A percentile compares a stretch with the other conserved stretches of the same genome.
Conservation (phyloP, 2,329 filamentous ascomycete genomes). For the Zymoseptoria pseudotritici region DNA sequence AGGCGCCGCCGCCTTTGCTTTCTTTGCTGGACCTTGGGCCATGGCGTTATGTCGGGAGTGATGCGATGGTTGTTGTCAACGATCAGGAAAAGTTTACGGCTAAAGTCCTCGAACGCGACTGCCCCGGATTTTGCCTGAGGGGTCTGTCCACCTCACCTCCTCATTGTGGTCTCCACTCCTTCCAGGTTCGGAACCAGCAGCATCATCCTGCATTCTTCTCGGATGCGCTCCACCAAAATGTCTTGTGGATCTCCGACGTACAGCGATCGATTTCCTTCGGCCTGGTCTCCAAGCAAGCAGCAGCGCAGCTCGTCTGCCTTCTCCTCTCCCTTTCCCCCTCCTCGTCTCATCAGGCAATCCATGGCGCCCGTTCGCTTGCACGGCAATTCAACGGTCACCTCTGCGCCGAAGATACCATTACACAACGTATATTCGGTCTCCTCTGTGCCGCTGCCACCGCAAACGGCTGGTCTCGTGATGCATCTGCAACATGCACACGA, state of each 20-base stretch:
- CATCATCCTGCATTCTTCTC: not conserved
- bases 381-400: not conserved
- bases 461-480: not conserved
- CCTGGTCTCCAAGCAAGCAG: too few relatives aligned
- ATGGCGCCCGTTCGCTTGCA: not conserved
- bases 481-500: not conserved
- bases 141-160: not conserved
- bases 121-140: too few relatives aligned
- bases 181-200: not conserved
- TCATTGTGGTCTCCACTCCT: not conserved
- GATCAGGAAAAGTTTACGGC: not conserved
- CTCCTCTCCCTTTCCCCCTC: too few relatives aligned
- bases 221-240: not conserved
- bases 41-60: constrained; percentile 7
- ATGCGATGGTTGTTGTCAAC: not conserved
- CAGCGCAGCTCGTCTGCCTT: too few relatives aligned
- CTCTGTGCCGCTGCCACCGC: not conserved
- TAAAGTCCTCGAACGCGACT: not conserved
- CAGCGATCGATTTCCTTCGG: too few relatives aligned
- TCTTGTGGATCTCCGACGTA: not conserved
- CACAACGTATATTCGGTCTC: not conserved
- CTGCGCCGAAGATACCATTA: not conserved
- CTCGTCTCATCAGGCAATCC: not conserved
- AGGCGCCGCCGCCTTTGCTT: constrained; percentile 22
- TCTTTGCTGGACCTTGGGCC: constrained; percentile 26